Conservation (phyloP, 2,329 filamentous ascomycete genomes). For the Claviceps sp. region DNA sequence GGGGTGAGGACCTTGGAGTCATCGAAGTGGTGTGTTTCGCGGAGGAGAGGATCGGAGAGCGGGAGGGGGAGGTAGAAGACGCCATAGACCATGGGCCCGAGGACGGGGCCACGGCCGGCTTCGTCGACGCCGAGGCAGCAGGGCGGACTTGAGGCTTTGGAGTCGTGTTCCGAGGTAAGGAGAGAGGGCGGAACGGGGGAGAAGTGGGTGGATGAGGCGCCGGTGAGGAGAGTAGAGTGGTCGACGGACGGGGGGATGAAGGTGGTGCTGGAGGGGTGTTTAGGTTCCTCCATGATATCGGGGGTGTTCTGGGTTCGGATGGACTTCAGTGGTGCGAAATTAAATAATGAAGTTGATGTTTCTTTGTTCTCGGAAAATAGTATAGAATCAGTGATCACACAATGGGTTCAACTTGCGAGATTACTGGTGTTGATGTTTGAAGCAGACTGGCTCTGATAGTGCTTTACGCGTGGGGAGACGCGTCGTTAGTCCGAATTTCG, state of each 20-base stretch:
- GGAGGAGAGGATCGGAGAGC: conserved; percentile 59
- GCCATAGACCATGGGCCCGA: conserved; percentile 66
- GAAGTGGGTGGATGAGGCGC: conserved; percentile 59
- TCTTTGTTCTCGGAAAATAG: neutral
- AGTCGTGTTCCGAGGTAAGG: conserved; percentile 22
- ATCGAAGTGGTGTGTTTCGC: conserved; percentile 72
- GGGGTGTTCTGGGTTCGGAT: neutral
- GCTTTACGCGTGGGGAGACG: conserved; percentile 8
- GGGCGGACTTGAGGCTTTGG: conserved; percentile 7
- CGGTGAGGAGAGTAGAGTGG: conserved; percentile 40
- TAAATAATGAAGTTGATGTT: neutral
- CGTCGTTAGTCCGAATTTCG: conserved; percentile 2
- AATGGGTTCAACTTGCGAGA: neutral
- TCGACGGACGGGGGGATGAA: conserved; percentile 63
- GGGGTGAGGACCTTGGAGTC: conserved; percentile 88
- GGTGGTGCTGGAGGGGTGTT: conserved; percentile 1
- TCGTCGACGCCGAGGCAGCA: conserved; percentile 87
- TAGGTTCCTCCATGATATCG: conserved; percentile 7
- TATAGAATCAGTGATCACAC: neutral
- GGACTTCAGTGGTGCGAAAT: neutral
- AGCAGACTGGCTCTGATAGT: neutral
- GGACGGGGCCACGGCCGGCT: conserved; percentile 84
- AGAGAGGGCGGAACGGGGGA: conserved; percentile 54
- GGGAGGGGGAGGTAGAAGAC: conserved; percentile 64
- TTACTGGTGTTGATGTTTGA: neutral